Base-by-base conservation (phyloP, 1,284 basidiomycete species). In the Ustilago xerochloae region DNA sequence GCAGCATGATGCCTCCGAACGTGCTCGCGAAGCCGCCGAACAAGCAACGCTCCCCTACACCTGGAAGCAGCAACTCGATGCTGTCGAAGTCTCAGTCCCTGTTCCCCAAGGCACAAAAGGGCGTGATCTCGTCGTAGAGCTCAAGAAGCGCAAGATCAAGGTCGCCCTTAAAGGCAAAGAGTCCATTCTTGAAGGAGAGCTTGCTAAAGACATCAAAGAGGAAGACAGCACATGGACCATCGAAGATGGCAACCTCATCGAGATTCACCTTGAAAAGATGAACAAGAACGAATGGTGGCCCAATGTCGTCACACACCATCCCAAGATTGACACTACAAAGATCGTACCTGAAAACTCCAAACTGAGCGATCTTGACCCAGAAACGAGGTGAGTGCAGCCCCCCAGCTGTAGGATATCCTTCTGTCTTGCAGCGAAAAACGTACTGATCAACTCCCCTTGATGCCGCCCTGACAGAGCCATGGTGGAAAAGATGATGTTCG, bases 401-500 rank as follows among this genome's bases (percentile, higher is more conserved):
- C n/a, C 38, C 38, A n/a, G n/a, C n/a, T n/a, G n/a, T n/a, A n/a
- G n/a, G n/a, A n/a, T n/a, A n/a, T n/a, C n/a, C n/a, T n/a, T n/a
- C n/a, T n/a, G n/a, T n/a, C n/a, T n/a, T n/a, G n/a, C n/a, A n/a
- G n/a, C n/a, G n/a, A n/a, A n/a, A n/a, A 9, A 39, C 6, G 38
- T 39, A 39, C 38, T 39, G 38, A 30, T 28, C 8, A 30, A 28
- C 18, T 2, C n/a, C 10, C 0, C 18, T 46, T 51, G 16, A 28
- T 43, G n/a, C 8, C n/a, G n/a, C n/a, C n/a, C n/a, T 16, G 12
- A 36, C 48, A 92, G 96, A 77, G 93, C 93, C 0, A 93, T 99
- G 93, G 97, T 99, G 0, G 97, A 99, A 86, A 99, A 99, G 87
- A 99, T 99, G 97, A 99, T 99, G 96, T 97, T 94, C 79, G 97